These are phyloP conservation scores for Plantago coronopus DNA, from an alignment of 305 asterid species.

Conservation along the genomic window DNA sequence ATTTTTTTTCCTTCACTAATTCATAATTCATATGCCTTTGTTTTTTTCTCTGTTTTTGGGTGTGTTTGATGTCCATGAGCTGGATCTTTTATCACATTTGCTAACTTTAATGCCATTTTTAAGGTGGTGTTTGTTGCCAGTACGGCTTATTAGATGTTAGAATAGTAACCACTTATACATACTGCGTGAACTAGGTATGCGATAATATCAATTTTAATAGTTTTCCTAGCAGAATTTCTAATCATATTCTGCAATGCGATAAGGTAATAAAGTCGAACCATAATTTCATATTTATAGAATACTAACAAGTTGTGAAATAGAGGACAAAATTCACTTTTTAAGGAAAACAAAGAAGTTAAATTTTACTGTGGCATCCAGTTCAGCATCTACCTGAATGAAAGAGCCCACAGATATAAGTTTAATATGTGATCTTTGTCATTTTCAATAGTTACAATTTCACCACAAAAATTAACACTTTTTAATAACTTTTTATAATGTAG, in stretches of 20 bases:
- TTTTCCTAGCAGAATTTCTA: too few relatives aligned
- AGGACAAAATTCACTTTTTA: conserved; percentile 1
- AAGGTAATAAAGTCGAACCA: too few relatives aligned
- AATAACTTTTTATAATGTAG: neutral
- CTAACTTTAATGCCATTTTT: neutral
- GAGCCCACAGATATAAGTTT: conserved; percentile 1
- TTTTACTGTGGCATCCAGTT: neutral
- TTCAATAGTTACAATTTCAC: neutral
- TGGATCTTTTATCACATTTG: conserved; percentile 14
- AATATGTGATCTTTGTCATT: conserved; percentile 4
- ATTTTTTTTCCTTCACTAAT: neutral
- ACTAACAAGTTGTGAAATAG: neutral
- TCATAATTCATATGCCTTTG: too few relatives aligned
- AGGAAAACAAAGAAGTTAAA: neutral
- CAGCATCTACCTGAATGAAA: conserved; percentile 1
- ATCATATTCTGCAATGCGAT: too few relatives aligned
- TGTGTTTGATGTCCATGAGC: conserved; percentile 20
- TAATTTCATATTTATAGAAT: too few relatives aligned
- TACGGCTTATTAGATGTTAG: too few relatives aligned
- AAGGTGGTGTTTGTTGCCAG: too few relatives aligned
- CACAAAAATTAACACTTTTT: neutral
- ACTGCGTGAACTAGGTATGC: too few relatives aligned
- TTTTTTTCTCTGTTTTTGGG: neutral
- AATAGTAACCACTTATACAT: too few relatives aligned
- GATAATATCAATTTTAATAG: too few relatives aligned